Base-by-base conservation (phyloP, 805 yeast genomes). In the Ogataea corticis region DNA sequence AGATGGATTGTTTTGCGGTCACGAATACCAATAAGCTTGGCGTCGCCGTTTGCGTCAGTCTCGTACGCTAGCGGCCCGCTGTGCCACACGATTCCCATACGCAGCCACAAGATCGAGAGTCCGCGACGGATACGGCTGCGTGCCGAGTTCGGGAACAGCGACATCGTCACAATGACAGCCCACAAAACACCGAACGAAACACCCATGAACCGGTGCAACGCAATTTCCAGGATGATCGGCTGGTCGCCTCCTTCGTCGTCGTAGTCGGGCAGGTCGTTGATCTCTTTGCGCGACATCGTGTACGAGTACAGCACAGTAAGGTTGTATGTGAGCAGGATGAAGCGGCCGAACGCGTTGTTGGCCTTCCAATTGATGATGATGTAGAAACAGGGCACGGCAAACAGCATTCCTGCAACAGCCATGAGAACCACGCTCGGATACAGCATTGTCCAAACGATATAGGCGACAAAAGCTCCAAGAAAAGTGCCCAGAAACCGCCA, bases 71-170 rank as follows among this genome's bases (percentile, higher is more conserved):
- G 65, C 1, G 91, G 89, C 52, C 86, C 92, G 39, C 82, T 69
- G 53, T 83, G 83, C 96, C 95, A 87, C 7, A 82, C 73, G 17
- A 88, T 74, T 1, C 96, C 96, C 75, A 87, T 74, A 35, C 90
- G 70, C 33, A 88, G 68, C 96, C 96, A 88, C 17, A 87, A 69
- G 2, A 82, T 67, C 0, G 88, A 77, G 17, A 87, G 59, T 0
- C 88, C 87, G 21, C 72, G 71, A 47, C 86, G 80, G 48, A 87
- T 66, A 38, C 89, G 68, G 12, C 79, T 70, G 37, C 96, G 71
- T 0, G 96, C 96, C 57, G 88, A 82, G 58, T 81, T 82, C 3
- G 96, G 96, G 41, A 85, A 71, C 41, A 87, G 72, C 1, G 79
- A 69, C 29, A 82, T 66, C 0, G 94, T 83, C 65, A 88, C 76